These are phyloP conservation scores for Chondrostereum purpureum DNA, from an alignment of 1,284 basidiomycete genomes.

Conservation along the genomic window DNA sequence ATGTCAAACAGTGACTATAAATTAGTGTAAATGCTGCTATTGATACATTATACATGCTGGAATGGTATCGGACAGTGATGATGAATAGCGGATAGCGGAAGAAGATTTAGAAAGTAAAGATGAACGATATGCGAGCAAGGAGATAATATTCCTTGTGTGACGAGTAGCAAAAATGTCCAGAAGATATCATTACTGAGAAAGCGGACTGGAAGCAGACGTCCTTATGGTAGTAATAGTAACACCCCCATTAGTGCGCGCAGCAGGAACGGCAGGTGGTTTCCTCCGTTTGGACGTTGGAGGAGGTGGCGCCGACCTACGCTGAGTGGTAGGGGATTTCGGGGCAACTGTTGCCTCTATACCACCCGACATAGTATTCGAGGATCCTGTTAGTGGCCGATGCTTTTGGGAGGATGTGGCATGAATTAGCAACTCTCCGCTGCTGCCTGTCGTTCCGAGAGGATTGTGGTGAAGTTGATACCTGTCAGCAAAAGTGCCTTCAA, in stretches of 20 bases:
- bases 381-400: conserved; percentile 8
- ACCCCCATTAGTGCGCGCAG: conserved; percentile 13
- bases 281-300: conserved; percentile 20
- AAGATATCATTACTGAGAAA: not conserved
- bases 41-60: not conserved
- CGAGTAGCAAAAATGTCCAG: not conserved
- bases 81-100: not conserved
- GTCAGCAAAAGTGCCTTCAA: conserved; percentile 8
- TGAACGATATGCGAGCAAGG: too few relatives aligned
- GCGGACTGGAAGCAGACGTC: conserved; percentile 1
- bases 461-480: not conserved
- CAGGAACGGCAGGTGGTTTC: conserved; percentile 25
- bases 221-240: conserved; percentile 12
- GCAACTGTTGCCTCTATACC: not conserved
- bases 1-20: not conserved
- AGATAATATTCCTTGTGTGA: not conserved
- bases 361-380: conserved; percentile 3
- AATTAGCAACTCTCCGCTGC: not conserved
- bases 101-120: too few relatives aligned
- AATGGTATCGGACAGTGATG: too few relatives aligned
- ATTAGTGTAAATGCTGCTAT: not conserved
- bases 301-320: conserved; percentile 16
- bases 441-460: not conserved
- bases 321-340: conserved; percentile 1
- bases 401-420: conserved; percentile 6